These are phyloP conservation scores for Penicillium sclerotiorum DNA, from an alignment of 2,329 filamentous ascomycete species.

Conservation along the genomic window DNA sequence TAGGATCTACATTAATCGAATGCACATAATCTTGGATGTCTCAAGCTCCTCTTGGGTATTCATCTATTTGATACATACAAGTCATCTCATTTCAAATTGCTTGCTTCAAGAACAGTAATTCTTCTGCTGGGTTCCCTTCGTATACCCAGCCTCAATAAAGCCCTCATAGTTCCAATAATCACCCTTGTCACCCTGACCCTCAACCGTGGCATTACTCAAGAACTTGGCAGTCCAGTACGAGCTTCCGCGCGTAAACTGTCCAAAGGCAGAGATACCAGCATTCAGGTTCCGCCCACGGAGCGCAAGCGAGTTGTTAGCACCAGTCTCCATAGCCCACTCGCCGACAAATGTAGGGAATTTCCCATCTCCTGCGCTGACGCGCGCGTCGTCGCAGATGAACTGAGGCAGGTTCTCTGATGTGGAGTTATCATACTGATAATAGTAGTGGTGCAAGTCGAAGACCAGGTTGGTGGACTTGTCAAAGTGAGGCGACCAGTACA, in stretches of 20 bases:
- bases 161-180: conserved; percentile 23
- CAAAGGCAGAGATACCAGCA: conserved; percentile 18
- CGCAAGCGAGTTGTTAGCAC: conserved; percentile 17
- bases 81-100: neutral
- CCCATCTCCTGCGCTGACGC: conserved; percentile 13
- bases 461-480: conserved; percentile 21
- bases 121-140: neutral
- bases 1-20: too few relatives aligned
- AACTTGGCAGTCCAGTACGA: conserved; percentile 26
- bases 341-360: conserved; percentile 28
- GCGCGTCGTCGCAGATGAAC: conserved; percentile 23
- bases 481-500: conserved; percentile 25
- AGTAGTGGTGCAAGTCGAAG: conserved; percentile 32
- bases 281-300: conserved; percentile 19
- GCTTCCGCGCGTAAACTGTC: conserved; percentile 22
- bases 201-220: conserved; percentile 16
- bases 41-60: too few relatives aligned
- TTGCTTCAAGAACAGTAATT: neutral
- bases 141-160: conserved; percentile 11
- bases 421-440: conserved; percentile 21
- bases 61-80: too few relatives aligned
- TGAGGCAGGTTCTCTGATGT: conserved; percentile 19
- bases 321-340: conserved; percentile 28
- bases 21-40: too few relatives aligned
- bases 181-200: conserved; percentile 14